Conservation (phyloP, 805 yeast genomes). For the Naumovozyma dairenensis region DNA sequence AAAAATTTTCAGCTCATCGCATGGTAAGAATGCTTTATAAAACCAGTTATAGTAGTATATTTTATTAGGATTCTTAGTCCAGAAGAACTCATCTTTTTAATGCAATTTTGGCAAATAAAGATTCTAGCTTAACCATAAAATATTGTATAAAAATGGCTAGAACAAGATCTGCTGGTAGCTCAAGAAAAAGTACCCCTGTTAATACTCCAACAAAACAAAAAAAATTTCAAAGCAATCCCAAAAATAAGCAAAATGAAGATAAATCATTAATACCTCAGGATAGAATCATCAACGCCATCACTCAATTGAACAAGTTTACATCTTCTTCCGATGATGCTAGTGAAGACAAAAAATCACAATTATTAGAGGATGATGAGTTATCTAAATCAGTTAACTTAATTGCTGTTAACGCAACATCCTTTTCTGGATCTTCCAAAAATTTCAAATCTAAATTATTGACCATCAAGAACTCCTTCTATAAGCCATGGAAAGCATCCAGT, state of each 20-base stretch:
- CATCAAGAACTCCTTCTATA: conserved; percentile 28
- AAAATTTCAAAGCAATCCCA: too few species aligned
- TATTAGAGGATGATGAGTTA: conserved; percentile 49
- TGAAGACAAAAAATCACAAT: conserved; percentile 31
- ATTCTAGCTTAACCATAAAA: too few species aligned
- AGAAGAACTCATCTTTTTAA: too few species aligned
- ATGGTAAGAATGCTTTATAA: too few species aligned
- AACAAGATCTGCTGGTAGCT: conserved; percentile 4
- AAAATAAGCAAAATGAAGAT: conserved; percentile 7
- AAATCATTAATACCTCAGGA: conserved; percentile 19
- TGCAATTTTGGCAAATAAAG: too few species aligned
- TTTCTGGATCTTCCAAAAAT: conserved; percentile 41
- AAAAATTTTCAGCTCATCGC: conserved; percentile 1
- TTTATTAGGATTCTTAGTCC: too few species aligned
- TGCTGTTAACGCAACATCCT: conserved; percentile 55
- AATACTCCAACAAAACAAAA: conserved; percentile 15
- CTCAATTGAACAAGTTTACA: conserved; percentile 55
- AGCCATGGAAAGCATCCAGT: conserved; percentile 24
- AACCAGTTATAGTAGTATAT: too few species aligned
- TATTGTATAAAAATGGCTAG: conserved; percentile 1
- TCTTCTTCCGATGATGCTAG: conserved; percentile 12
- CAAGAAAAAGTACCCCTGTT: conserved; percentile 12
- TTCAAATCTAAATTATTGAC: conserved; percentile 45
- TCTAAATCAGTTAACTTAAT: conserved; percentile 44
- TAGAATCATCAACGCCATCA: conserved; percentile 42